Evolutionary conservation across 2,329 filamentous ascomycete genomes (phyloP).

Genomic region (Microdochium trichocladiopsis): DNA sequence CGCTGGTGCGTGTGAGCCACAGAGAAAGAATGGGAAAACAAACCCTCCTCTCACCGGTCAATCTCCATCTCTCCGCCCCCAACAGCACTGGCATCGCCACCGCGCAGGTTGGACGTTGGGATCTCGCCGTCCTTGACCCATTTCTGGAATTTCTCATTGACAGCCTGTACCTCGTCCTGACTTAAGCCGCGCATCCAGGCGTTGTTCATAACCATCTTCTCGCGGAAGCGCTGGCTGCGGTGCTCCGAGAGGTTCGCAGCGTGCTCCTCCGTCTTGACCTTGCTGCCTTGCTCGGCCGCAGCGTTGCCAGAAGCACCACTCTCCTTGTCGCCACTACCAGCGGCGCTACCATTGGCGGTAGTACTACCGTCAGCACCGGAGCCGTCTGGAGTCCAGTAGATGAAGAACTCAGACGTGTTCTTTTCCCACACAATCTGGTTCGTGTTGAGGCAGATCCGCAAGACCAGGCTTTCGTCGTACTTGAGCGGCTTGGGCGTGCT

Average conservation of each 20-base stretch:
- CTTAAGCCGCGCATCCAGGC: conserved; percentile 74
- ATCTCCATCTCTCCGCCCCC: conserved; percentile 11
- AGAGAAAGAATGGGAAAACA: background rate
- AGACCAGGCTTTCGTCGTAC: conserved; percentile 60
- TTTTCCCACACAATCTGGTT: conserved; percentile 75
- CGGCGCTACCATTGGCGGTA: background rate
- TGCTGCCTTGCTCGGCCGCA: conserved; percentile 51
- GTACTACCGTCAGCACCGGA: background rate
- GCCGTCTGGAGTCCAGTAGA: conserved; percentile 35
- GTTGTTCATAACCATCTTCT: conserved; percentile 78
- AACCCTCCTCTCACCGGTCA: background rate
- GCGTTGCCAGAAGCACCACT: conserved; percentile 56
- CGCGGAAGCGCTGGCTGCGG: conserved; percentile 62
- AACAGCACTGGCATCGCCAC: conserved; percentile 5
- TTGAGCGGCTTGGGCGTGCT: conserved; percentile 53
- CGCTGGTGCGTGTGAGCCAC: too few species aligned
- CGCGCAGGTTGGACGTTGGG: conserved; percentile 23
- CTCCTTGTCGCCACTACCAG: background rate
- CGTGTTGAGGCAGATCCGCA: conserved; percentile 70
- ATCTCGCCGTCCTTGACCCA: conserved; percentile 44
- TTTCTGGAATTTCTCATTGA: conserved; percentile 57
- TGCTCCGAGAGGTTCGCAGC: conserved; percentile 51
- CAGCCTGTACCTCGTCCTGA: conserved; percentile 68
- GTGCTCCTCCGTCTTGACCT: conserved; percentile 49
- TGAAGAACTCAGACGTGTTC: conserved; percentile 61